Evolutionary conservation across 2,329 filamentous ascomycete genomes (phyloP).

Genomic region (Fusarium sp.): DNA sequence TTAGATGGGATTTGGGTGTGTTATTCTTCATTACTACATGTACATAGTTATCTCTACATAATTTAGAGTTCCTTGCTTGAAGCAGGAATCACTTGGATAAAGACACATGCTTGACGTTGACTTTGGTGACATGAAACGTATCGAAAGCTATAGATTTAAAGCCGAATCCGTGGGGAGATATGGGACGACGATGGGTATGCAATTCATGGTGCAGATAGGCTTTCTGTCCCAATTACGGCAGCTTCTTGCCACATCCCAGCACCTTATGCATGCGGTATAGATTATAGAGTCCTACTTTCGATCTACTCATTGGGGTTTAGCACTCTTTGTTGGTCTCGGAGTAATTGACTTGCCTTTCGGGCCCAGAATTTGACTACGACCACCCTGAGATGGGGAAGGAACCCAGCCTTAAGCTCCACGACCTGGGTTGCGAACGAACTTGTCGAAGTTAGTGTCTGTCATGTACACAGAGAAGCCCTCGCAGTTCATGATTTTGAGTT

Average conservation of each 20-base stretch:
- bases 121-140: rapidly evolving
- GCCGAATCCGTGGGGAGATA: not conserved
- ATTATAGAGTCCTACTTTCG: rapidly evolving
- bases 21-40: constrained; percentile 17
- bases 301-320: not conserved
- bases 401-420: not conserved
- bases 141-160: not conserved
- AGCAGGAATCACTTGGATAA: constrained; percentile 11
- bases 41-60: constrained; percentile 35
- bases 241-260: not conserved
- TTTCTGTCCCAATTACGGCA: not conserved
- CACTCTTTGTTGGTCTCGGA: not conserved
- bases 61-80: constrained; percentile 25
- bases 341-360: not conserved
- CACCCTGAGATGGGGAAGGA: not conserved
- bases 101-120: too few species aligned
- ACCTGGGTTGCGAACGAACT: not conserved
- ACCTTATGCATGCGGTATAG: not conserved
- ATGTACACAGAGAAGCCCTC: not conserved
- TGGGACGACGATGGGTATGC: not conserved
- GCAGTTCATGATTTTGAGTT: not conserved
- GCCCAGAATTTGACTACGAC: not conserved
- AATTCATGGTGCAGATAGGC: too few species aligned
- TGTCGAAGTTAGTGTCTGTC: not conserved
- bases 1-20: not conserved